phyloP scores from a whole-genome alignment of 805 yeast species.

The Millerozyma acaciae region DNA sequence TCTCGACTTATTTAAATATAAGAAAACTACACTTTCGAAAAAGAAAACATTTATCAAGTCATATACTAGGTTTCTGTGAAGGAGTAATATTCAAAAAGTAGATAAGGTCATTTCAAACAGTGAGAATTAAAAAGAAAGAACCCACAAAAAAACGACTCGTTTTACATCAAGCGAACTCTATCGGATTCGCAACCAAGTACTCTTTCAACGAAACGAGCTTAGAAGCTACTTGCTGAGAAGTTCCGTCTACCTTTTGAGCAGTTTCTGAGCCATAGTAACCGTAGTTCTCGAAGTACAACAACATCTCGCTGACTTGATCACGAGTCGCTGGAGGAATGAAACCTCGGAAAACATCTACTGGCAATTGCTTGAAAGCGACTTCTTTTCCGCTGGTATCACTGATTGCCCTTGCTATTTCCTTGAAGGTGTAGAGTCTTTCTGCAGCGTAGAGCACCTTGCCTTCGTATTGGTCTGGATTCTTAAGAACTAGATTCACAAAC shows the following conservation, averaged over 20 bases:
- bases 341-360: background rate
- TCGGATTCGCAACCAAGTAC: background rate
- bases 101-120: no score
- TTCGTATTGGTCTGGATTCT: constrained; percentile 3
- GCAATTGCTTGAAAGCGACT: constrained; percentile 1
- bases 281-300: constrained; percentile 1
- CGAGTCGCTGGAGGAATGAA: background rate
- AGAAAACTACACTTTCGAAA: no score
- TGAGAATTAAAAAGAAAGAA: no score
- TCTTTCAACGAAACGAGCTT: background rate
- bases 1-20: no score
- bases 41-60: no score
- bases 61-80: no score
- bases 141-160: no score
- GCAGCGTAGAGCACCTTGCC: constrained; percentile 2
- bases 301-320: background rate
- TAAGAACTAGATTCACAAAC: constrained; percentile 5
- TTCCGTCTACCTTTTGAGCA: background rate
- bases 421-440: background rate
- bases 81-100: no score
- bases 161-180: no score
- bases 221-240: background rate
- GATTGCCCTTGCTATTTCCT: constrained; percentile 1
- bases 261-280: constrained; percentile 3
- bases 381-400: constrained; percentile 1